Base-by-base conservation (phyloP, 2,329 filamentous ascomycete genomes). In the Ceratocystis papillata region DNA sequence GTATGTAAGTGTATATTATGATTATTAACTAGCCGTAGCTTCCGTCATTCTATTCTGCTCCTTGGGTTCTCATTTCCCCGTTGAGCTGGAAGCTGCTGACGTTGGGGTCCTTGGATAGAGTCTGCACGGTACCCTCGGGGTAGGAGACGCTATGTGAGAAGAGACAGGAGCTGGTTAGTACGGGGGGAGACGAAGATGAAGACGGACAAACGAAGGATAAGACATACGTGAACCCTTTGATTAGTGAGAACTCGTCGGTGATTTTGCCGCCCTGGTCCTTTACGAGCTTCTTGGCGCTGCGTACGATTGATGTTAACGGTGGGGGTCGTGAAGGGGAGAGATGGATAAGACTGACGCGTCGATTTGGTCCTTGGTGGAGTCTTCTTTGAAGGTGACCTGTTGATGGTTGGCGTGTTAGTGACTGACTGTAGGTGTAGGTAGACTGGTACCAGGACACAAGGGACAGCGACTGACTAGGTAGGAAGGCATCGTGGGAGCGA, bases 221-320 rank as follows among this genome's bases (percentile, higher is more conserved):
- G 60, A 80, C 89, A 71, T 85, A 96, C 93, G 89, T 87, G 79
- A 96, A 96, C 67, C 88, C 92, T 79, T 93, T 95, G 82, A 96
- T 91, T 72, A 96, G 77, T 68, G 78, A 87, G 80, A 90, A 96
- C 75, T 94, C 89, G 71, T 94, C 86, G 65, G 79, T 84, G 78
- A 97, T 94, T 76, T 84, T 85, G 74, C 91, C 93, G 73, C 93
- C 93, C 74, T 93, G 84, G 53, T 87, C 82, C 68, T 75, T 78
- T 71, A 86, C 88, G 67, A 86, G 78, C 75, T 92, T 78, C 85
- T 96, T 96, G 68, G 88, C 87, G 64, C 88, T 91, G 72, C 33
- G 6, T 64, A 22, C 17, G 46, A 22, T 48, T 17, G 3, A 60
- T 22, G 48, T 30, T 28, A 63, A 30, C 28, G 7, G 37, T 22